Evolutionary conservation across 2,329 filamentous ascomycete genomes (phyloP).

Genomic region (Colletotrichum noveboracense): DNA sequence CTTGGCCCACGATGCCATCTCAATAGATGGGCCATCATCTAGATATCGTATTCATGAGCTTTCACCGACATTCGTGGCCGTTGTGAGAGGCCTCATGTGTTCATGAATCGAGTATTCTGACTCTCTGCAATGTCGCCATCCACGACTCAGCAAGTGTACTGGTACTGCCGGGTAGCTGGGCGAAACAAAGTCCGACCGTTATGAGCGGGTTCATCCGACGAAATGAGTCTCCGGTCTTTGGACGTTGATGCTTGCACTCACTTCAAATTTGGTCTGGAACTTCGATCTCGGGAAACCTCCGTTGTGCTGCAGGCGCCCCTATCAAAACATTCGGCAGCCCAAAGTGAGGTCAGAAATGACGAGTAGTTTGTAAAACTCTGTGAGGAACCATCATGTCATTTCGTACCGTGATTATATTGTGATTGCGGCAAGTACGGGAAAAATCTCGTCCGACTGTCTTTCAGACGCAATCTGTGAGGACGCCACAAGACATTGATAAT

Average conservation of each 20-base stretch:
- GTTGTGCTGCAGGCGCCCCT: not conserved
- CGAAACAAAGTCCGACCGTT: fast-evolving
- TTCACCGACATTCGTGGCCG: not conserved
- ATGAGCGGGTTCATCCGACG: not conserved
- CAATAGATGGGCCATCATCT: not conserved
- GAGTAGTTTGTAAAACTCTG: not conserved
- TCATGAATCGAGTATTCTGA: not conserved
- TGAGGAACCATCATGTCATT: not conserved
- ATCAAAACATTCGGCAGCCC: not conserved
- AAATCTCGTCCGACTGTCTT: fast-evolving
- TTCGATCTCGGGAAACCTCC: not conserved
- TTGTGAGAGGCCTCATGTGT: not conserved
- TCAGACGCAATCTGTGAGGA: not conserved
- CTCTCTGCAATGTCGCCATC: not conserved
- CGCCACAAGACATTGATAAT: not conserved
- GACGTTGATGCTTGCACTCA: not conserved
- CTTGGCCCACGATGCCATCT: not conserved
- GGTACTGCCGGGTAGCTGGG: fast-evolving
- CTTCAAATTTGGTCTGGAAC: not conserved
- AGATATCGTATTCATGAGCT: not conserved
- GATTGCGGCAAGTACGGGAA: not conserved
- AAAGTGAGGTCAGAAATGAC: not conserved
- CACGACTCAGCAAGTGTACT: not conserved
- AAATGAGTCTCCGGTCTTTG: not conserved
- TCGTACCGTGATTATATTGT: fast-evolving